Conservation (phyloP, 1,284 basidiomycete species). For the Microbotryum intermedium region DNA sequence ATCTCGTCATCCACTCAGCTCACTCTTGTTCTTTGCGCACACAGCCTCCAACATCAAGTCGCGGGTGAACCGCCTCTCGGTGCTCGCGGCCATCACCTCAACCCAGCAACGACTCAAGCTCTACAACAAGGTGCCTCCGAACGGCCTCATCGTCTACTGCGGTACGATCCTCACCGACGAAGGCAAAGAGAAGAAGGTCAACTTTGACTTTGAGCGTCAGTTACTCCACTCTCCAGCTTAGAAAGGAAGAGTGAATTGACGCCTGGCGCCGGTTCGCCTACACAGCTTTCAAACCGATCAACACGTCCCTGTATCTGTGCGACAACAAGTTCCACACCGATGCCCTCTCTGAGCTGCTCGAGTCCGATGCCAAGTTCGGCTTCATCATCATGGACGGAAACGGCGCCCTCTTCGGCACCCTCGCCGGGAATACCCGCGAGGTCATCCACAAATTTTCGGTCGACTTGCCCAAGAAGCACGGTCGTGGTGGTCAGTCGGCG, state of each 20-base stretch:
- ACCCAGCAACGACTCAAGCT: slow-evolving; percentile 98
- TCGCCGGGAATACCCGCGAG: slow-evolving; percentile 95
- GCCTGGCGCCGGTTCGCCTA: too few species aligned
- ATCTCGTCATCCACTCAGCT: too few species aligned
- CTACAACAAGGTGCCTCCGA: slow-evolving; percentile 90
- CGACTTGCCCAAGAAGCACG: slow-evolving; percentile 97
- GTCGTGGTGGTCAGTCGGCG: slow-evolving; percentile 97
- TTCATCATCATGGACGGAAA: slow-evolving; percentile 99
- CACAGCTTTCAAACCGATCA: slow-evolving; percentile 62
- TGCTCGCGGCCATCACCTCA: slow-evolving; percentile 94
- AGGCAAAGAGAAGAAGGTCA: slow-evolving; percentile 91
- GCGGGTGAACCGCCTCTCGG: slow-evolving; percentile 94
- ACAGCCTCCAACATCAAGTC: slow-evolving; percentile 99
- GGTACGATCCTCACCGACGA: slow-evolving; percentile 97
- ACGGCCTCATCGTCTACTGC: slow-evolving; percentile 80
- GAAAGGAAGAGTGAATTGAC: too few species aligned
- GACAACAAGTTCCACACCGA: slow-evolving; percentile 99
- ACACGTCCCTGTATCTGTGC: slow-evolving; percentile 98
- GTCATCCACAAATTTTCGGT: slow-evolving; percentile 97
- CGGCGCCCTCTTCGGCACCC: slow-evolving; percentile 88
- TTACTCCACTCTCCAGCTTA: too few species aligned
- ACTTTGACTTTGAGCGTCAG: slow-evolving; percentile 74
- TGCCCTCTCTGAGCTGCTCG: slow-evolving; percentile 88
- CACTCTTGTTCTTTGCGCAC: slow-evolving; percentile 36
- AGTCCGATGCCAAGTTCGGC: slow-evolving; percentile 94